Evolutionary conservation across 2,329 filamentous ascomycete species (phyloP), one percentile per base, ranked within the genome.

Genomic region (Cryphonectria parasitica): DNA sequence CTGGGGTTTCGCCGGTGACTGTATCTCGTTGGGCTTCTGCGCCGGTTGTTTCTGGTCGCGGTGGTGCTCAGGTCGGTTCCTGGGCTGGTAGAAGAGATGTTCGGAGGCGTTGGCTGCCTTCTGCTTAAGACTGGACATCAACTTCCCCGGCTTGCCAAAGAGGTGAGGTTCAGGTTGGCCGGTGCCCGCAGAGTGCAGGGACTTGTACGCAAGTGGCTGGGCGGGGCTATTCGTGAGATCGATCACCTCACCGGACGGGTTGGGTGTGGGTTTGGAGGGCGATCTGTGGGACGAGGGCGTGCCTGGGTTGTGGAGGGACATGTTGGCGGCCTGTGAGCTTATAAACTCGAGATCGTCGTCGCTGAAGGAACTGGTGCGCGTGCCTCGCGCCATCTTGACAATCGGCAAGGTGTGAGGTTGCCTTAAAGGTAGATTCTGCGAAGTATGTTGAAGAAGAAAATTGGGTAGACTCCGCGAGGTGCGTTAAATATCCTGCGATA

Each of bases 61-160:
- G 76, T 90, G 88, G 74, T 87, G 86, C 76, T 90, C 88, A 1
- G 87, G 87, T 2, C 87, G 83, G 66, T 81, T 85, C 77, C 83
- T 86, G 63, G 84, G 84, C 73, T 85, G 83, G 67, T 87, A 83
- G 76, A 89, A 89, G 69, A 88, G 78, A 15, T 62, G 66, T 15
- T 66, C 56, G 39, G 71, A 68, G 62, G 71, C 69, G 65, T 81
- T 79, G 75, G 84, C 82, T 70, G 87, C 86, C 77, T 86, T 86
- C 76, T 87, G 85, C 76, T 88, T 86, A 77, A 85, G 83, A 76
- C 82, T 83, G 58, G 84, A 85, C 76, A 83, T 78, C 75, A 85
- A 81, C 76, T 83, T 83, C 64, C 78, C 77, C 56, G 82, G 78
- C 68, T 83, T 82, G 2, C 80, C 79, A 74, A 81, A 80, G 25